Percentiles rank a stretch among this genome's conserved stretches.
These are phyloP conservation scores for Tephrocybe sp. DNA, from an alignment of 768 basidiomycete species.

Conservation along the genomic window DNA sequence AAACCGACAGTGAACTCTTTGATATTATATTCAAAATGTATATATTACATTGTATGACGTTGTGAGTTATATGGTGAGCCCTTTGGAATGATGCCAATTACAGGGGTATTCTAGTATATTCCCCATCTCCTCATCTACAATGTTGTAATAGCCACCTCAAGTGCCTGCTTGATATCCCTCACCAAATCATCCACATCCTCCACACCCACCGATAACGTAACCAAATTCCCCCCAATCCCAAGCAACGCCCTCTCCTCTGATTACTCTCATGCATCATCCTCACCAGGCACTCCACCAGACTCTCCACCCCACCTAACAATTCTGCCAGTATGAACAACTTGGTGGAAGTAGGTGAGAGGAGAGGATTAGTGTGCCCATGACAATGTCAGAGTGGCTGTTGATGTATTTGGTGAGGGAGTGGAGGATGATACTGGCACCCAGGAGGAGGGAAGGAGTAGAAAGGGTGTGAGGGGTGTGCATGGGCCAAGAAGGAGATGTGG, in stretches of 20 bases:
- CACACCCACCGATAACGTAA: conserved; percentile 83
- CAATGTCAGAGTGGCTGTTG: conserved; percentile 91
- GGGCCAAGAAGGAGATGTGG: conserved; percentile 65
- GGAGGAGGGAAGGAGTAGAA: conserved; percentile 89
- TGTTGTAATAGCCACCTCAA: conserved; percentile 32
- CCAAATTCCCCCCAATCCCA: conserved; percentile 77
- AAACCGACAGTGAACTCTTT: no score
- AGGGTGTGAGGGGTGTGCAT: conserved; percentile 60
- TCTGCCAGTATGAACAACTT: conserved; percentile 82
- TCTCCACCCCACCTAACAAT: conserved; percentile 91
- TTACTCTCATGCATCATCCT: conserved; percentile 88
- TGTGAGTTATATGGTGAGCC: no score
- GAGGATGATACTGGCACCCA: conserved; percentile 81
- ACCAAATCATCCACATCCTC: conserved; percentile 87
- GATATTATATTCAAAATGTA: no score
- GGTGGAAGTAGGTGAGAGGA: conserved; percentile 54
- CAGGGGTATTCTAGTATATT: no score
- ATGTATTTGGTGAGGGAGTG: conserved; percentile 90
- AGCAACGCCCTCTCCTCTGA: conserved; percentile 61
- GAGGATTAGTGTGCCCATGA: conserved; percentile 84
- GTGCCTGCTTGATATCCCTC: conserved; percentile 65
- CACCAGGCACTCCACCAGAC: conserved; percentile 82
- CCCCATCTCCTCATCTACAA: no score
- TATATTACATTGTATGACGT: no score
- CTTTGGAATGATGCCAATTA: no score